A percentile compares a stretch with the other conserved stretches of the same genome.
phyloP scores from a whole-genome alignment of 1,284 basidiomycete species.

The Afroboletus lepidellus region DNA sequence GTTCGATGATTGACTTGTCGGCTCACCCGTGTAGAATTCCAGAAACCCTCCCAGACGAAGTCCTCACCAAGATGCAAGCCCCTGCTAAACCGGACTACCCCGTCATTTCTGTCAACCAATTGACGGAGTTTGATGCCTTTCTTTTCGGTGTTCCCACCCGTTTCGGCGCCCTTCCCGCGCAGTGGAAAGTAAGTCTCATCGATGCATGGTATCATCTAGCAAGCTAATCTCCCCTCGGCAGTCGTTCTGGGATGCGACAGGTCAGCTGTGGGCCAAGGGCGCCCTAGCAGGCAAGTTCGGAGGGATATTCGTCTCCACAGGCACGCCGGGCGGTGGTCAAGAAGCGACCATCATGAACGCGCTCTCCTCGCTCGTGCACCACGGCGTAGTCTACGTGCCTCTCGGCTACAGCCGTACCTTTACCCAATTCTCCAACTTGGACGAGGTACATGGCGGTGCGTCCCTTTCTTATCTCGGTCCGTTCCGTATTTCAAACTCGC shows the following conservation, averaged over 20 bases:
- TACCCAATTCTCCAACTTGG: constrained; percentile 36
- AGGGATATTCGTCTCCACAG: constrained; percentile 43
- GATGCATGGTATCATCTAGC: too few relatives aligned
- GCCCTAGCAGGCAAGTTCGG: constrained; percentile 56
- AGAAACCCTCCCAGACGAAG: constrained; percentile 55
- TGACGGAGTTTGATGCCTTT: constrained; percentile 42
- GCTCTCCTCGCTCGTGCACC: constrained; percentile 55
- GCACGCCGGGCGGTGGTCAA: constrained; percentile 42
- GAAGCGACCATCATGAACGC: constrained; percentile 47
- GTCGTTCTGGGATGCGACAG: constrained; percentile 51
- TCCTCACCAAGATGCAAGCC: constrained; percentile 57
- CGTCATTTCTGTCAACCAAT: constrained; percentile 42
- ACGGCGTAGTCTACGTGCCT: constrained; percentile 53
- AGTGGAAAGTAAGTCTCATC: constrained; percentile 32
- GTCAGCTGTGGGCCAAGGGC: constrained; percentile 48
- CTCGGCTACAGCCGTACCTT: constrained; percentile 41
- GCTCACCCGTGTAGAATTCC: constrained; percentile 30
- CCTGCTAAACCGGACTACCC: constrained; percentile 45
- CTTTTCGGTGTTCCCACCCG: constrained; percentile 49
- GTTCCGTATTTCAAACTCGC: not conserved
- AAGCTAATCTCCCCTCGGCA: constrained; percentile 15
- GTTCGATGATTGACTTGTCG: not conserved
- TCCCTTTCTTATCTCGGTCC: too few relatives aligned
- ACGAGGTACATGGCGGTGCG: constrained; percentile 43
- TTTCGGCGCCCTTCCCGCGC: constrained; percentile 35